Conservation (phyloP, 495 filamentous ascomycete species). For the Amorphotheca resinae region DNA sequence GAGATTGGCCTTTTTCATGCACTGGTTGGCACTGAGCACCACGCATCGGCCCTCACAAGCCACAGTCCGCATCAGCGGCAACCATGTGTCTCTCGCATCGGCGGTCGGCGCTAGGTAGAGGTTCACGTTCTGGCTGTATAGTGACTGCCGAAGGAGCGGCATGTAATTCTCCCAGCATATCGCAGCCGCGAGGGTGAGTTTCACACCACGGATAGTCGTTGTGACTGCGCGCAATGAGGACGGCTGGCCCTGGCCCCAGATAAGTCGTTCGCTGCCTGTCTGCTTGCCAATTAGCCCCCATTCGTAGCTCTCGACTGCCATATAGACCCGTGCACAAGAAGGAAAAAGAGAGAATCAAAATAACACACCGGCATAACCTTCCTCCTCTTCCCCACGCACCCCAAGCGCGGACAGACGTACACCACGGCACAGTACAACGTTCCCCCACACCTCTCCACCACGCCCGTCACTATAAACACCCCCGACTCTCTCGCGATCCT, state of each 20-base stretch:
- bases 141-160: constrained; percentile 66
- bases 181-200: constrained; percentile 66
- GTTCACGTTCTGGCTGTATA: constrained; percentile 88
- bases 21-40: constrained; percentile 83
- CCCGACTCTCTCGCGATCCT: constrained; percentile 57
- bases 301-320: no score
- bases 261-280: constrained; percentile 70
- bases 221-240: constrained; percentile 70
- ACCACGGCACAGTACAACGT: constrained; percentile 76
- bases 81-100: constrained; percentile 75
- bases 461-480: constrained; percentile 66
- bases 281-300: neutral
- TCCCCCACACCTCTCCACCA: constrained; percentile 70
- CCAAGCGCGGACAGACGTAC: constrained; percentile 59
- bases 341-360: neutral
- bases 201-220: constrained; percentile 65
- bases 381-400: constrained; percentile 67
- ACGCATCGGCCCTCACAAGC: constrained; percentile 73
- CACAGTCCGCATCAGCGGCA: constrained; percentile 67
- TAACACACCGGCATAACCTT: constrained; percentile 73
- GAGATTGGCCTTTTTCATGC: constrained; percentile 30
- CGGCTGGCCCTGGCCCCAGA: constrained; percentile 83
- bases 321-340: no score
- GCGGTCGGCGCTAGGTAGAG: constrained; percentile 89
- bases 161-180: constrained; percentile 99